phyloP scores from a whole-genome alignment of 768 basidiomycete genomes.

The Pilatotrama ljubarskyi region DNA sequence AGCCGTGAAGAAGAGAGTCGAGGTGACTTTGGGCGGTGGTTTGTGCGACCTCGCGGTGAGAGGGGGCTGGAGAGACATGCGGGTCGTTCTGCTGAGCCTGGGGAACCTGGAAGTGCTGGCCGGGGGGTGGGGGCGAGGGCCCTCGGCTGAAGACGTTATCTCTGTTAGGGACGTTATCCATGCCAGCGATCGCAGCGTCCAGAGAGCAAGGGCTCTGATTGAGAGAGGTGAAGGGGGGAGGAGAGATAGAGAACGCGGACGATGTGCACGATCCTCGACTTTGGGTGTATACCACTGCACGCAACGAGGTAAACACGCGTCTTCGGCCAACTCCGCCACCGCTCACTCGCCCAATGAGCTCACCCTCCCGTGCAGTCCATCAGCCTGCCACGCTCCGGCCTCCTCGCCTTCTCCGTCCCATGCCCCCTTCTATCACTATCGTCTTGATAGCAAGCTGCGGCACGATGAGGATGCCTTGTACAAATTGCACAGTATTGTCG shows the following conservation, averaged over 20 bases:
- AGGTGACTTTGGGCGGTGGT: conserved; percentile 58
- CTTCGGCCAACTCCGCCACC: conserved; percentile 16
- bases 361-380: not conserved
- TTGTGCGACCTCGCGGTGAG: conserved; percentile 39
- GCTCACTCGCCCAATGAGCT: not conserved
- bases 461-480: not conserved
- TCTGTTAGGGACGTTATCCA: conserved; percentile 32
- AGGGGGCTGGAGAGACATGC: conserved; percentile 34
- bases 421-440: conserved; percentile 14
- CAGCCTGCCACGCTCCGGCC: not conserved
- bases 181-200: conserved; percentile 24
- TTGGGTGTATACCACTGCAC: conserved; percentile 7
- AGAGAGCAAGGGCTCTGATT: conserved; percentile 1
- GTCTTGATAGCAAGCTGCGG: not conserved
- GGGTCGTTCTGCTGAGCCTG: conserved; percentile 30
- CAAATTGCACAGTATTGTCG: conserved; percentile 4
- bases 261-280: conserved; percentile 19
- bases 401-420: not conserved
- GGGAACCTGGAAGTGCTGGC: conserved; percentile 26
- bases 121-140: conserved; percentile 31
- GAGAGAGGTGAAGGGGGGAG: conserved; percentile 13
- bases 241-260: conserved; percentile 24
- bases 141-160: conserved; percentile 35
- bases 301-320: conserved; percentile 26
- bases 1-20: conserved; percentile 66